Evolutionary conservation across 129 eudicot genomes (phyloP).

Genomic region (Arctium minus): DNA sequence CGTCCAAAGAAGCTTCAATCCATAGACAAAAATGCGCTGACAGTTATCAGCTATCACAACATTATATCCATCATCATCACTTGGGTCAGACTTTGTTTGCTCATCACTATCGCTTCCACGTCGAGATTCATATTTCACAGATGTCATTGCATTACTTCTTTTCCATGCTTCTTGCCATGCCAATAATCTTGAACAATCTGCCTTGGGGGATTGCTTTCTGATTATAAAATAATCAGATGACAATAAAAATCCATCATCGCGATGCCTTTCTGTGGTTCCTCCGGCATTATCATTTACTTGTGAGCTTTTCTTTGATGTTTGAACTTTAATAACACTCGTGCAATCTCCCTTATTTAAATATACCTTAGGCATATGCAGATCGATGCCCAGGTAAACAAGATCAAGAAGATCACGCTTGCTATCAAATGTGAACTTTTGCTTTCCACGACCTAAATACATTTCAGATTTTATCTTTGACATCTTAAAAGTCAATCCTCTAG

Average conservation of each 20-base stretch:
- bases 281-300: slow-evolving; percentile 37
- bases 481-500: slow-evolving; percentile 75
- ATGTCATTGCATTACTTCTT: slow-evolving; percentile 73
- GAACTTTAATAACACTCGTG: slow-evolving; percentile 58
- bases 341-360: slow-evolving; percentile 60
- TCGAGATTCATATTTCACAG: slow-evolving; percentile 62
- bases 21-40: slow-evolving; percentile 76
- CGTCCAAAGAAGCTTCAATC: slow-evolving; percentile 84
- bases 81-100: slow-evolving; percentile 64
- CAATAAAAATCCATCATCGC: slow-evolving; percentile 80
- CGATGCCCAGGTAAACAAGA: slow-evolving; percentile 80
- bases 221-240: slow-evolving; percentile 92
- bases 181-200: slow-evolving; percentile 79
- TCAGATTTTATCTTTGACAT: slow-evolving; percentile 75
- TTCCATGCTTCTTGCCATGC: slow-evolving; percentile 96
- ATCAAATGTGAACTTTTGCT: slow-evolving; percentile 81
- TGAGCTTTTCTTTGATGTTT: slow-evolving; percentile 51
- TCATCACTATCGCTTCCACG: slow-evolving; percentile 82
- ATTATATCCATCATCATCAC: slow-evolving; percentile 96
- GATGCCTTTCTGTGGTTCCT: slow-evolving; percentile 48
- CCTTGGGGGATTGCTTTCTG: slow-evolving; percentile 85
- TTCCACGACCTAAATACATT: slow-evolving; percentile 68
- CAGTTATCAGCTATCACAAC: slow-evolving; percentile 91
- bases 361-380: slow-evolving; percentile 74
- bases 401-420: slow-evolving; percentile 77